Base-by-base conservation (phyloP, 306 rosid species). In the Luffa aegyptiaca region DNA sequence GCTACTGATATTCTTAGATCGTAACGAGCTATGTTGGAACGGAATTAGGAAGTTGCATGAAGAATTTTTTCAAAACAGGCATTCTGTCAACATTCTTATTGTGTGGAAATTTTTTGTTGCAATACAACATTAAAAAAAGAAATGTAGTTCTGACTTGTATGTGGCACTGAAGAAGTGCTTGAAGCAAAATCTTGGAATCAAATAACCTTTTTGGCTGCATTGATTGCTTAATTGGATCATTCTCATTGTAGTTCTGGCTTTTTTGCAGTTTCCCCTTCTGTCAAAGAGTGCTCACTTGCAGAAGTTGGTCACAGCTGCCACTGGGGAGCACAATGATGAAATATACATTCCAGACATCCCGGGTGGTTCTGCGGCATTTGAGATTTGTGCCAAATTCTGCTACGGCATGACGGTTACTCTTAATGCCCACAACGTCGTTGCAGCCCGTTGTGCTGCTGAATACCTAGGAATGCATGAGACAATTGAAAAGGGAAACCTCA, bases 351-450 rank as follows among this genome's bases (percentile, higher is more conserved):
- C 91, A 20, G 93, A 93, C 87, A 90, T 93, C 84, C 97, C 99
- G 2, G 99, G 99, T 20, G 98, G 98, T 37, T 81, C 89, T 61
- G 84, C 87, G 55, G 92, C 98, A 76, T 96, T 93, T 83, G 99
- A 96, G 91, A 90, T 87, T 84, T 96, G 97, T 82, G 97, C 93
- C 80, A 95, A 91, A 86, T 95, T 93, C 83, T 93, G 99, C 86
- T 95, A 95, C 73, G 96, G 99, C 77, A 93, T 93, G 97, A 88
- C 91, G 8, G 99, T 96, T 61, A 93, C 97, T 41, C 98, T 96
- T 66, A 96, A 93, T 78, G 96, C 99, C 26, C 89, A 93, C 85
- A 96, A 96, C 16, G 96, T 93, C 76, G 87, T 90, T 57, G 88
- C 90, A 10, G 84, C 86, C 71, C 86, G 98, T 68, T 91, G 97